Conservation (phyloP, 345 rosid species). For the Diplotaxis tenuifolia region DNA sequence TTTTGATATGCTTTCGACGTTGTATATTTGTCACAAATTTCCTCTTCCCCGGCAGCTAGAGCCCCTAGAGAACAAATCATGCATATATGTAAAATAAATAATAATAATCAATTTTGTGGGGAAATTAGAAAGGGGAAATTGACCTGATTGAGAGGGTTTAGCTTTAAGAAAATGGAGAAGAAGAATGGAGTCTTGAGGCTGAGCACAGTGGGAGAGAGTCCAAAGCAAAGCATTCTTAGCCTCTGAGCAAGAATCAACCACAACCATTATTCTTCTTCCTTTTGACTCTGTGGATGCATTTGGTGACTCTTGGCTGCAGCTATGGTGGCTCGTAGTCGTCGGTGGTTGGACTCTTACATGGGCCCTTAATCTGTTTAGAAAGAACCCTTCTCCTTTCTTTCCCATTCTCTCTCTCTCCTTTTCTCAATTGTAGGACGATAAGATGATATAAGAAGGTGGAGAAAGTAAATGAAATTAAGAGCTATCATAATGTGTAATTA, state of each 20-base stretch:
- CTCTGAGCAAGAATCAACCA: slow-evolving; percentile 75
- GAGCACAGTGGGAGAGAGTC: slow-evolving; percentile 86
- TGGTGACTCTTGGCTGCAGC: slow-evolving; percentile 23
- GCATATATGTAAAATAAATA: neutral
- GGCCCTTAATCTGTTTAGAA: slow-evolving; percentile 76
- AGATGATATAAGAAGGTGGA: slow-evolving; percentile 27
- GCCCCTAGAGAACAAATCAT: neutral
- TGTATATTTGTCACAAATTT: slow-evolving; percentile 43
- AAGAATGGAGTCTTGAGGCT: slow-evolving; percentile 64
- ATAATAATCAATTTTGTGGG: neutral
- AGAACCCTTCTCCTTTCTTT: slow-evolving; percentile 62
- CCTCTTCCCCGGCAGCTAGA: slow-evolving; percentile 18
- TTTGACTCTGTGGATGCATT: slow-evolving; percentile 17
- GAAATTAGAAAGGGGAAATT: neutral
- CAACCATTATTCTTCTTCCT: slow-evolving; percentile 80
- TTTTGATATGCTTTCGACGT: slow-evolving; percentile 50
- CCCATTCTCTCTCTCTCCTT: slow-evolving; percentile 41
- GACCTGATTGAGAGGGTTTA: slow-evolving; percentile 33
- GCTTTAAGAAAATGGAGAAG: slow-evolving; percentile 63
- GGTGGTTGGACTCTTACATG: slow-evolving; percentile 73
- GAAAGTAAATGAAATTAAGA: slow-evolving; percentile 26
- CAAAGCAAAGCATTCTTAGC: slow-evolving; percentile 83
- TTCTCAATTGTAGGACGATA: slow-evolving; percentile 1
- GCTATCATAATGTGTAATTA: slow-evolving; percentile 23
- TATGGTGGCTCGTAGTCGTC: slow-evolving; percentile 41